A percentile compares a stretch with the other conserved stretches of the same genome.
These are phyloP conservation scores for Malassezia globosa DNA, from an alignment of 1,284 basidiomycete species.

Conservation along the genomic window DNA sequence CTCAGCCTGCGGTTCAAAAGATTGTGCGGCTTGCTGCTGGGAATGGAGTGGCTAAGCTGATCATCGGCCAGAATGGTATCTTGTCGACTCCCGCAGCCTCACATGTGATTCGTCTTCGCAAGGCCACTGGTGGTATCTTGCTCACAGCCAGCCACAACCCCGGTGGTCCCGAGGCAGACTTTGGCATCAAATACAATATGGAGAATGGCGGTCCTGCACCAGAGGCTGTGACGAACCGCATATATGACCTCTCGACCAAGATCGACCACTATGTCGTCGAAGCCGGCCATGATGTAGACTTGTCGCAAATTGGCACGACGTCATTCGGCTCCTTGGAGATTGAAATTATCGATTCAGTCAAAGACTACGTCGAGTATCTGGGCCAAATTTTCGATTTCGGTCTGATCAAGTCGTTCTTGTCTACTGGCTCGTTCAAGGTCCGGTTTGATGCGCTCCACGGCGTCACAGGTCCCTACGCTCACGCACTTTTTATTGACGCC, in stretches of 20 bases:
- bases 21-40: slow-evolving; percentile 84
- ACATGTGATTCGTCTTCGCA: slow-evolving; percentile 86
- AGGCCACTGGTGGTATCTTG: slow-evolving; percentile 91
- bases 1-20: slow-evolving; percentile 74
- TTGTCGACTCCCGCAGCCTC: slow-evolving; percentile 93
- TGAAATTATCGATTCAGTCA: slow-evolving; percentile 84
- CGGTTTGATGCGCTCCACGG: slow-evolving; percentile 94
- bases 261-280: slow-evolving; percentile 77
- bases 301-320: slow-evolving; percentile 69
- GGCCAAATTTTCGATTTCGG: slow-evolving; percentile 87
- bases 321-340: slow-evolving; percentile 61
- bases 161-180: slow-evolving; percentile 90
- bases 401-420: slow-evolving; percentile 80
- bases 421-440: slow-evolving; percentile 59
- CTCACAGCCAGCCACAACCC: slow-evolving; percentile 98
- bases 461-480: slow-evolving; percentile 92
- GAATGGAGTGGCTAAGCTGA: slow-evolving; percentile 52
- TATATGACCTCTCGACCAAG: slow-evolving; percentile 78
- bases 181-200: slow-evolving; percentile 98
- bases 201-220: slow-evolving; percentile 93
- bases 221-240: slow-evolving; percentile 83
- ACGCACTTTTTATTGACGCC: slow-evolving; percentile 70
- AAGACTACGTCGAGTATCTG: slow-evolving; percentile 74
- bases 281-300: slow-evolving; percentile 67
- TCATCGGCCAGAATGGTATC: slow-evolving; percentile 61